Percentiles rank a stretch among this genome's conserved stretches.
Evolutionary conservation across 805 yeast genomes (phyloP).

Genomic region (Starmerella geochares): DNA sequence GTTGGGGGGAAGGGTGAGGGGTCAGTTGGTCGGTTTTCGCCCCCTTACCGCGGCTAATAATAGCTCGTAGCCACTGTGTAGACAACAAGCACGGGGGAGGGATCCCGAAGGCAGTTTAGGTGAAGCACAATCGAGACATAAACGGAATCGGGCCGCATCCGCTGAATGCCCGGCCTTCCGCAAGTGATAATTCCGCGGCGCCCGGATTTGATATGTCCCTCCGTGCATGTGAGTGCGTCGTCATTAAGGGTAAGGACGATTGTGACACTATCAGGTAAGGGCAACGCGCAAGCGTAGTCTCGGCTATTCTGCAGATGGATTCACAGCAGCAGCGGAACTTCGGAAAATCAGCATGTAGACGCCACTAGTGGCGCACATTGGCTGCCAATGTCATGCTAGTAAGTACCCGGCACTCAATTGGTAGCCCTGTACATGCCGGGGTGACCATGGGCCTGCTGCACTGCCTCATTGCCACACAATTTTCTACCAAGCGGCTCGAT

Average conservation of each 20-base stretch:
- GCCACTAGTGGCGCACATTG: too few relatives aligned
- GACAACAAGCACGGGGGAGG: too few relatives aligned
- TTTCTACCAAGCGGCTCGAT: neutral
- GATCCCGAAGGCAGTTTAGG: too few relatives aligned
- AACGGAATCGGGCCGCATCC: too few relatives aligned
- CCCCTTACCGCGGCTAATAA: neutral
- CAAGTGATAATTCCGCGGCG: neutral
- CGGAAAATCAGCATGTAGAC: neutral
- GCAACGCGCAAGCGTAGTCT: neutral
- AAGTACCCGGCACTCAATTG: too few relatives aligned
- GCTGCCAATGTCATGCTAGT: too few relatives aligned
- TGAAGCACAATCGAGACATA: too few relatives aligned
- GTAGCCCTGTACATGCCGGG: too few relatives aligned
- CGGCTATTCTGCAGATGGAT: neutral
- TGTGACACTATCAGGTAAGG: neutral
- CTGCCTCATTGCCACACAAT: neutral
- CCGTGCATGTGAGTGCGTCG: neutral
- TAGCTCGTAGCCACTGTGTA: too few relatives aligned
- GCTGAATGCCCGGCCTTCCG: too few relatives aligned
- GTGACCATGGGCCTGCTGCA: too few relatives aligned
- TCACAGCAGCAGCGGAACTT: neutral
- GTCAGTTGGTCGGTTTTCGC: neutral
- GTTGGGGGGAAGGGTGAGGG: neutral
- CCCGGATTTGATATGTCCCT: neutral
- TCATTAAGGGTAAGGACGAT: slow-evolving; percentile 1